Evolutionary conservation across 108 stramenopile species (phyloP).

Genomic region (Skeletonema grethae): DNA sequence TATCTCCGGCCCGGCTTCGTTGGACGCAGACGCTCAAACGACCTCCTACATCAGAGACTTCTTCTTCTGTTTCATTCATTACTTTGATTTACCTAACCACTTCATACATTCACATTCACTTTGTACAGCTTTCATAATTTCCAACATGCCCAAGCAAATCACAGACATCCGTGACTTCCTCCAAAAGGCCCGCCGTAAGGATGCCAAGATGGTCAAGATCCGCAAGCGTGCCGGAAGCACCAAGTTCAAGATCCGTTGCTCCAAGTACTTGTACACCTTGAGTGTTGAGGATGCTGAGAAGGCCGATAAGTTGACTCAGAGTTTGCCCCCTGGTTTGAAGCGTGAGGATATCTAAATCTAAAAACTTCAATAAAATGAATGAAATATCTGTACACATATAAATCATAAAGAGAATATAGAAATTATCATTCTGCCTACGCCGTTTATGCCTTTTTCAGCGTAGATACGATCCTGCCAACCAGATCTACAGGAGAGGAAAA

Average conservation of each 20-base stretch:
- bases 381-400: not conserved
- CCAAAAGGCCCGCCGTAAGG: conserved; percentile 92
- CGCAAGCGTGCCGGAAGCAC: conserved; percentile 87
- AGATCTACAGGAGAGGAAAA: too few species aligned
- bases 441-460: too few species aligned
- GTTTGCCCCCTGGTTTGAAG: conserved; percentile 93
- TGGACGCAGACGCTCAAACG: not conserved
- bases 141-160: conserved; percentile 93
- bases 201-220: conserved; percentile 98
- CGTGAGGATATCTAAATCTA: conserved; percentile 87
- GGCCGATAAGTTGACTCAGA: conserved; percentile 98
- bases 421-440: not conserved
- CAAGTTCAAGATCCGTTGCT: conserved; percentile 99
- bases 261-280: conserved; percentile 94
- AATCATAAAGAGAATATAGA: not conserved
- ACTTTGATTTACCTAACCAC: conserved; percentile 6
- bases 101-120: conserved; percentile 1
- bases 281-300: conserved; percentile 94
- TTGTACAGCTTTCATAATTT: conserved; percentile 1
- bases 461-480: too few species aligned
- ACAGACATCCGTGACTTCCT: conserved; percentile 95
- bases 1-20: too few species aligned
- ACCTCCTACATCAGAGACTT: not conserved
- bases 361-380: conserved; percentile 13
- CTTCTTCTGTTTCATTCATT: conserved; percentile 2